Conservation (phyloP, 176 grass and related monocot species). For the Olyra latifolia region DNA sequence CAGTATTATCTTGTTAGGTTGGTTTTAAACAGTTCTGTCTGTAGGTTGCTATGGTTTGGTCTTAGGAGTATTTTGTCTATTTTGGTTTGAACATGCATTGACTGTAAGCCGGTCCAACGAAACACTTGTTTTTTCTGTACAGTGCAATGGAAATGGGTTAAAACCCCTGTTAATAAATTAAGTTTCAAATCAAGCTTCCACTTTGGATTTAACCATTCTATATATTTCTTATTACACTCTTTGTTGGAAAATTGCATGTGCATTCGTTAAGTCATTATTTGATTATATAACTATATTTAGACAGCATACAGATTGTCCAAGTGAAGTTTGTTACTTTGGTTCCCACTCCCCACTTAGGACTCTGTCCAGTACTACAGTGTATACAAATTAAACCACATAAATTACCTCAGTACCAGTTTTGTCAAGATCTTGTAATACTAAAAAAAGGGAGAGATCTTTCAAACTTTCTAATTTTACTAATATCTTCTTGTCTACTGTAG, state of each 20-base stretch:
- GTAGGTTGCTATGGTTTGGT: too few relatives aligned
- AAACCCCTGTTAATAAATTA: too few relatives aligned
- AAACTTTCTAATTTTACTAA: background rate
- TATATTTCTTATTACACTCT: background rate
- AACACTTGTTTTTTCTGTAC: too few relatives aligned
- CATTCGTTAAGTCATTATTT: background rate
- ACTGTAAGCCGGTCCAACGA: too few relatives aligned
- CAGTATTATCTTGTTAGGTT: too few relatives aligned
- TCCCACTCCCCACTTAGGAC: background rate
- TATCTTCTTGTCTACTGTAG: slow-evolving; percentile 43
- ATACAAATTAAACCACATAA: slow-evolving; percentile 7
- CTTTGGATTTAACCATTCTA: background rate
- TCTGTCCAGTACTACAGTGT: background rate
- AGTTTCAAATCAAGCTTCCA: background rate
- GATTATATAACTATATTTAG: slow-evolving; percentile 3
- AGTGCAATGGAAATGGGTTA: too few relatives aligned
- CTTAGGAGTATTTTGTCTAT: too few relatives aligned
- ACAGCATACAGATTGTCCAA: background rate
- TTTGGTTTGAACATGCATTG: too few relatives aligned
- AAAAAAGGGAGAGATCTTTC: background rate
- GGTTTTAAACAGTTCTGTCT: too few relatives aligned
- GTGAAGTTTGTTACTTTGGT: slow-evolving; percentile 21
- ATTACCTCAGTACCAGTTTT: background rate
- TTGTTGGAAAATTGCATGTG: background rate
- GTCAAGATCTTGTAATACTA: background rate